Evolutionary conservation across 2,329 filamentous ascomycete species (phyloP).

Genomic region (Nakataea oryzae): DNA sequence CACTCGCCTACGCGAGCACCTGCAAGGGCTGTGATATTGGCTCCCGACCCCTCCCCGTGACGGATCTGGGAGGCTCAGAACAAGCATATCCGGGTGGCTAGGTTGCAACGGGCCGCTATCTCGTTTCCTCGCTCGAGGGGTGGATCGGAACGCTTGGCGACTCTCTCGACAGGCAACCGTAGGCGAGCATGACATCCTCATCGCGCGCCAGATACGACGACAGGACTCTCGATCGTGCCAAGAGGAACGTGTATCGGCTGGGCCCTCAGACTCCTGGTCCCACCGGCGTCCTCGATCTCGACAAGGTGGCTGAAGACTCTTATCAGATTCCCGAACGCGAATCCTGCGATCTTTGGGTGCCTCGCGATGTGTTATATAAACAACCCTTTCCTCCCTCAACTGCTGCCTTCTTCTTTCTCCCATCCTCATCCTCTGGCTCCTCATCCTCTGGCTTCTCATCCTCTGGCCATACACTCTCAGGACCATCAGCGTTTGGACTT

Average conservation of each 20-base stretch:
- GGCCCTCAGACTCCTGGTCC: too few relatives aligned
- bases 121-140: not conserved
- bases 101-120: too few relatives aligned
- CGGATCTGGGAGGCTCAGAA: not conserved
- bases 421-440: not conserved
- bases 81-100: not conserved
- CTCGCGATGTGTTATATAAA: not conserved
- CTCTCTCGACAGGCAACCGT: not conserved
- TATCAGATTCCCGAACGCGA: not conserved
- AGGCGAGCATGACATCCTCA: not conserved
- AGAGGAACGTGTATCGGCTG: not conserved
- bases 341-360: not conserved
- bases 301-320: not conserved
- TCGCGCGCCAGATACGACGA: not conserved
- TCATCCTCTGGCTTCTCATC: not conserved
- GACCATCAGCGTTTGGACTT: not conserved
- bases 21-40: not conserved
- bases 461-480: not conserved
- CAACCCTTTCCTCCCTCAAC: not conserved
- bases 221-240: not conserved
- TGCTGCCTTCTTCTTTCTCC: too few relatives aligned
- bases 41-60: not conserved
- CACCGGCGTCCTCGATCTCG: not conserved
- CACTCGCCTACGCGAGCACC: not conserved
- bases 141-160: not conserved